Percentiles rank a stretch among this genome's conserved stretches.
Conservation (phyloP, 2,329 filamentous ascomycete genomes). For the Fusarium torulosum region DNA sequence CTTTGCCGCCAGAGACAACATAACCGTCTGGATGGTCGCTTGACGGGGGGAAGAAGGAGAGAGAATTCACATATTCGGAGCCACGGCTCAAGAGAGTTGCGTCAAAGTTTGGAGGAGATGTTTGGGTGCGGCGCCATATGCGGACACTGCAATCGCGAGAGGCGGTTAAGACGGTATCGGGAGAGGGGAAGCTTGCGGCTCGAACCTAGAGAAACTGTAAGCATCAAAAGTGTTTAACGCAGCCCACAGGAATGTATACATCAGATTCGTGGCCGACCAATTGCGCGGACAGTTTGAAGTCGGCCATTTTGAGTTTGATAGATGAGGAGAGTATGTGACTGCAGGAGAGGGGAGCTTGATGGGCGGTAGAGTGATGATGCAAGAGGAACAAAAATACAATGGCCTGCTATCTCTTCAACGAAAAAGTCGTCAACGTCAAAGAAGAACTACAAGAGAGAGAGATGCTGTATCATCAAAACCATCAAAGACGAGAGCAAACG, state of each 20-base stretch:
- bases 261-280: conserved; percentile 92
- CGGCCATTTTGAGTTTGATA: conserved; percentile 67
- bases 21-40: conserved; percentile 80
- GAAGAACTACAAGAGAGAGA: background rate
- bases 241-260: conserved; percentile 66
- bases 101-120: conserved; percentile 78
- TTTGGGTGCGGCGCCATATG: conserved; percentile 79
- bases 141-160: conserved; percentile 93
- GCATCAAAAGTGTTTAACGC: background rate
- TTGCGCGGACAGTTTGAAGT: conserved; percentile 94
- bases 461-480: conserved; percentile 12
- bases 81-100: conserved; percentile 83
- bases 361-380: conserved; percentile 12
- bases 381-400: conserved; percentile 23
- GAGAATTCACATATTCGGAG: conserved; percentile 86
- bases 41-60: conserved; percentile 81
- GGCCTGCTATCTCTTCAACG: conserved; percentile 30
- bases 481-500: conserved; percentile 9
- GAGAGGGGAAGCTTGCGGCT: conserved; percentile 80
- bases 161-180: conserved; percentile 81
- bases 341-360: conserved; percentile 32
- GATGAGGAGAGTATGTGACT: conserved; percentile 52
- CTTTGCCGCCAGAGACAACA: conserved; percentile 88
- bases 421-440: conserved; percentile 15
- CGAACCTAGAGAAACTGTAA: conserved; percentile 75